Percentiles rank a stretch among this genome's conserved stretches.
Conservation (phyloP, 352 stramenopile species). For the Thraustochytrium aureum region DNA sequence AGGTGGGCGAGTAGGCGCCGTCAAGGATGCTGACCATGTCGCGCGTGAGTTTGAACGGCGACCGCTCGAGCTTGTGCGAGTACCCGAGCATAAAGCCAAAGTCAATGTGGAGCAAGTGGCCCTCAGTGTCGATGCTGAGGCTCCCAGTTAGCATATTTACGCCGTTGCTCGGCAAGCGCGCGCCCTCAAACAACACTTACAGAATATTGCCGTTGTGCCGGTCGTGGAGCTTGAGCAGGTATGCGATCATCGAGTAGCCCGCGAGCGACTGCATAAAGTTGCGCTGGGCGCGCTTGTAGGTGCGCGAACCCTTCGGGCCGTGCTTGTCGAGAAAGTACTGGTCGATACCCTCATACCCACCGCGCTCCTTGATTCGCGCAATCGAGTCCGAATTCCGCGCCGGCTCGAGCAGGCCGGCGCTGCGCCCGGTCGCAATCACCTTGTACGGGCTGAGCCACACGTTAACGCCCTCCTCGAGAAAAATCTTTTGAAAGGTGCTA, state of each 20-base stretch:
- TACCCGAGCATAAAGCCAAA: conserved; percentile 99
- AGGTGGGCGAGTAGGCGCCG: conserved; percentile 82
- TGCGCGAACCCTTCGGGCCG: conserved; percentile 19
- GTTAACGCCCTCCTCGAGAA: conserved; percentile 84
- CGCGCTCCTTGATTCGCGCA: conserved; percentile 52
- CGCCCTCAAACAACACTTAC: conserved; percentile 58
- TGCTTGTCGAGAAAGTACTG: conserved; percentile 53
- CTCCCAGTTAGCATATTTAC: no score
- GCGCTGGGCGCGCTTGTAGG: conserved; percentile 67
- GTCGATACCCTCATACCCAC: conserved; percentile 51
- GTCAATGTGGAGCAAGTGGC: conserved; percentile 99
- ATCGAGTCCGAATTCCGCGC: conserved; percentile 52
- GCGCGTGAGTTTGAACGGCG: conserved; percentile 98
- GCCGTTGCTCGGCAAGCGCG: no score
- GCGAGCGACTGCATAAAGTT: conserved; percentile 98
- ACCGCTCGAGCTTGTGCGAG: conserved; percentile 96
- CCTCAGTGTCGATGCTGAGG: conserved; percentile 86
- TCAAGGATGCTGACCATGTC: conserved; percentile 99
- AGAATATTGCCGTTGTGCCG: conserved; percentile 99
- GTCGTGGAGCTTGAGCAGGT: conserved; percentile 99
- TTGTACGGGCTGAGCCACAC: conserved; percentile 95
- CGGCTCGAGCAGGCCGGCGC: conserved; percentile 73
- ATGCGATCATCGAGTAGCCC: conserved; percentile 97
- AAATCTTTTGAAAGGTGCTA: conserved; percentile 96
- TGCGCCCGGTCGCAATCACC: conserved; percentile 94